A percentile compares a stretch with the other conserved stretches of the same genome.
These are phyloP conservation scores for Solanum acaule DNA, from an alignment of 257 asterid genomes.

Conservation along the genomic window DNA sequence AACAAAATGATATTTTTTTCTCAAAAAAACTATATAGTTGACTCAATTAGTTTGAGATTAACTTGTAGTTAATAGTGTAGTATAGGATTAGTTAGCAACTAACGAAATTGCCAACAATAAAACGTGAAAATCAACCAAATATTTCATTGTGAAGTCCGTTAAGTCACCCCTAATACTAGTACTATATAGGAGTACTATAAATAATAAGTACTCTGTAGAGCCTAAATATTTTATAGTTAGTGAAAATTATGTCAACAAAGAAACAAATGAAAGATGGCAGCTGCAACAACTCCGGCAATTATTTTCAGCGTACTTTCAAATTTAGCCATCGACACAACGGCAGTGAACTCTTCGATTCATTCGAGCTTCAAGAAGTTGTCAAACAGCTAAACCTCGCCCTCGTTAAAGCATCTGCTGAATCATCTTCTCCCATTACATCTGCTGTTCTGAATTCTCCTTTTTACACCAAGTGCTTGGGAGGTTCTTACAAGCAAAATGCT, in stretches of 20 bases:
- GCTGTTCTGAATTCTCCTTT: constrained; percentile 9
- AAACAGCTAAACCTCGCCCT: constrained; percentile 53
- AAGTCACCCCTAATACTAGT: background rate
- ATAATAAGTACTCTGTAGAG: background rate
- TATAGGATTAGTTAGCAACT: background rate
- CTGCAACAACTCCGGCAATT: background rate
- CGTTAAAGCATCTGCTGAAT: constrained; percentile 17
- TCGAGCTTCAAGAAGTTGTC: constrained; percentile 40
- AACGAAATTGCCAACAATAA: background rate
- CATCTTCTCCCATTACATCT: constrained; percentile 17
- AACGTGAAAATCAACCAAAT: background rate
- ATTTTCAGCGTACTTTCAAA: constrained; percentile 15
- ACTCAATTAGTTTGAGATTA: background rate
- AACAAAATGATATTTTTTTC: background rate
- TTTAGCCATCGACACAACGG: constrained; percentile 23
- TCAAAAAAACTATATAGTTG: background rate
- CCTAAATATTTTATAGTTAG: too few relatives aligned
- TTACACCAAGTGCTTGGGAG: constrained; percentile 22
- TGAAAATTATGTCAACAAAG: background rate
- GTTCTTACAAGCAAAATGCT: constrained; percentile 20
- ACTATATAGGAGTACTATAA: background rate
- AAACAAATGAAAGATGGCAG: background rate
- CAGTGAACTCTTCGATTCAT: constrained; percentile 58
- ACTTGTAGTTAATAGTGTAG: background rate
- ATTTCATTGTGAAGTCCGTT: background rate